Percentiles rank a stretch among this genome's conserved stretches.
Conservation (phyloP, 257 asterid species). For the Petunia axillaris region DNA sequence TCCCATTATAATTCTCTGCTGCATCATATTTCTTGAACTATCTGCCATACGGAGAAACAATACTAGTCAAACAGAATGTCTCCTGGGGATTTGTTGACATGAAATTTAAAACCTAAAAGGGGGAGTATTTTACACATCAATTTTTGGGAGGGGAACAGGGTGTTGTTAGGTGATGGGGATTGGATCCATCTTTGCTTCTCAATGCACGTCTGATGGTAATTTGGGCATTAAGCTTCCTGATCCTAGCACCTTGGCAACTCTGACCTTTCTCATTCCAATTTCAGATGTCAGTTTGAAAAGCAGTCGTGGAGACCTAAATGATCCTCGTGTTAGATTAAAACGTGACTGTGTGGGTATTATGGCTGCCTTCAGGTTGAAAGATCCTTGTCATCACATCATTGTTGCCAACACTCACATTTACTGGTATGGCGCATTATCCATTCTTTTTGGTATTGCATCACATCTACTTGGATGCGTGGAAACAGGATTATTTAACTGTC, state of each 20-base stretch:
- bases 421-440: constrained; percentile 53
- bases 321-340: constrained; percentile 81
- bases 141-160: not conserved
- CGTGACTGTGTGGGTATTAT: constrained; percentile 94
- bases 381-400: constrained; percentile 58
- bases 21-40: not conserved
- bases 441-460: constrained; percentile 12
- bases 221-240: constrained; percentile 14
- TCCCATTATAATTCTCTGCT: no score
- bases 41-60: not conserved
- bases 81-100: not conserved
- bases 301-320: constrained; percentile 65
- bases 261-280: constrained; percentile 29
- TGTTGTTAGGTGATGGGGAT: not conserved
- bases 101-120: constrained; percentile 1
- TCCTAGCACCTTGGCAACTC: not conserved
- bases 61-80: not conserved
- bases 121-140: not conserved
- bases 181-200: not conserved
- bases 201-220: not conserved
- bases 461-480: not conserved
- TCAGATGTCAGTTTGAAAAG: constrained; percentile 46
- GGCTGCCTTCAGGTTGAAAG: constrained; percentile 82
- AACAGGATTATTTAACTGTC: not conserved
- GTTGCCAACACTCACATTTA: constrained; percentile 85